Evolutionary conservation across 306 rosid genomes (phyloP).

Genomic region (Cucurbita argyrosperma): DNA sequence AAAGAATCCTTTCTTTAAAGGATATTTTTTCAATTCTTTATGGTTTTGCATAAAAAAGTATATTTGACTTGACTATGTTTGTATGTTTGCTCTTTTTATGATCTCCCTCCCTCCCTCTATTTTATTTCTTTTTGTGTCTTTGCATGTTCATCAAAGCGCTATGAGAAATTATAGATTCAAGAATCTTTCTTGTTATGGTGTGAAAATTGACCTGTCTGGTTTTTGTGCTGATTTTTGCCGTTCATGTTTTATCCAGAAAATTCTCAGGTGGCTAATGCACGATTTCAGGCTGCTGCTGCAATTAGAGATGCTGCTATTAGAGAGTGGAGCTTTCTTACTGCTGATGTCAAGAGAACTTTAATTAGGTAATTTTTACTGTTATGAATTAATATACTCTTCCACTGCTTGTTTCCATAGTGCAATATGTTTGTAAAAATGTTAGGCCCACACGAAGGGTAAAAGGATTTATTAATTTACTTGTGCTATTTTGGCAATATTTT

Average conservation of each 20-base stretch:
- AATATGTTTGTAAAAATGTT: background rate
- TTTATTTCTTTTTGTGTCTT: background rate
- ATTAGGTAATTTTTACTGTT: slow-evolving; percentile 37
- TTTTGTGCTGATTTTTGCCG: slow-evolving; percentile 13
- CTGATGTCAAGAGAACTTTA: slow-evolving; percentile 63
- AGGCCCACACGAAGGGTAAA: background rate
- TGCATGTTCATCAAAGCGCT: background rate
- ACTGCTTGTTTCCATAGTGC: background rate
- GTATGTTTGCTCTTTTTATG: background rate
- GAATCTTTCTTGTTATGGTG: background rate
- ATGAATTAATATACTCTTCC: background rate
- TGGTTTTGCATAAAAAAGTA: background rate
- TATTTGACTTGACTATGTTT: background rate
- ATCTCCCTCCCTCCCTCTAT: background rate
- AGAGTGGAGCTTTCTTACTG: slow-evolving; percentile 71
- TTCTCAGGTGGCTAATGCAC: slow-evolving; percentile 63
- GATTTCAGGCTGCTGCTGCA: slow-evolving; percentile 92
- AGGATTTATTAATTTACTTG: background rate
- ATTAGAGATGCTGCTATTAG: slow-evolving; percentile 84
- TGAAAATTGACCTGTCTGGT: background rate
- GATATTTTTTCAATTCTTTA: background rate
- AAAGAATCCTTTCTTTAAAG: background rate
- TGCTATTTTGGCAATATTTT: background rate
- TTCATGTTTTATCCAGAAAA: slow-evolving; percentile 44
- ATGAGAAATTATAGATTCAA: background rate